phyloP scores from a whole-genome alignment of 768 basidiomycete genomes.

The Trametes cinnabarina region DNA sequence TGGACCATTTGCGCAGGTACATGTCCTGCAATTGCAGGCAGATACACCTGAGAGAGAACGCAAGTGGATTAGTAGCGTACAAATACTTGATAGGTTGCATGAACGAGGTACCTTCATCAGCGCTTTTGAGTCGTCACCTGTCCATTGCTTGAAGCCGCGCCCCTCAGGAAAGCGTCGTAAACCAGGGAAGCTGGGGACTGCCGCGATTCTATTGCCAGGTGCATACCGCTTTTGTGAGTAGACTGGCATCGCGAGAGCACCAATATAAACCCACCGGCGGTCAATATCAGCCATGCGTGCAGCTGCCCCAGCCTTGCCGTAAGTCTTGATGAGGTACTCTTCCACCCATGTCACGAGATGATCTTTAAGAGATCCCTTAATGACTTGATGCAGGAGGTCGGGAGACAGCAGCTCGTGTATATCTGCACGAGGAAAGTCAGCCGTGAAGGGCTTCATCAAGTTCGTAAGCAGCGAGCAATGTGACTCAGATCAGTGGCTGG shows the following conservation, averaged over 20 bases:
- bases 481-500: no score
- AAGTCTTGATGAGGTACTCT: constrained; percentile 8
- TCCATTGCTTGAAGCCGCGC: constrained; percentile 26
- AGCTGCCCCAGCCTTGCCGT: constrained; percentile 1
- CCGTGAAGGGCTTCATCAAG: neutral
- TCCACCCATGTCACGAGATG: constrained; percentile 25
- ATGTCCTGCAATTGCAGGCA: constrained; percentile 22
- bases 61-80: no score
- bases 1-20: constrained; percentile 20
- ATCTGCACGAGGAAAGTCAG: constrained; percentile 9
- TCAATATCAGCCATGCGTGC: constrained; percentile 21
- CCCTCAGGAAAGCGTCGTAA: constrained; percentile 18
- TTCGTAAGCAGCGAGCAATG: neutral
- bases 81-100: no score
- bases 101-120: constrained; percentile 30
- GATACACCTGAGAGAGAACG: constrained; percentile 17
- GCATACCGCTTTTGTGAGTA: no score
- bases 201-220: no score
- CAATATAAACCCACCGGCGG: neutral
- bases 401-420: constrained; percentile 22
- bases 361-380: constrained; percentile 27
- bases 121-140: constrained; percentile 26
- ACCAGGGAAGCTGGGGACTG: no score
- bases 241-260: no score
- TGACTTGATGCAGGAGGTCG: constrained; percentile 25